Base-by-base conservation (phyloP, 2,329 filamentous ascomycete genomes). In the Pseudodiploospora longispora region DNA sequence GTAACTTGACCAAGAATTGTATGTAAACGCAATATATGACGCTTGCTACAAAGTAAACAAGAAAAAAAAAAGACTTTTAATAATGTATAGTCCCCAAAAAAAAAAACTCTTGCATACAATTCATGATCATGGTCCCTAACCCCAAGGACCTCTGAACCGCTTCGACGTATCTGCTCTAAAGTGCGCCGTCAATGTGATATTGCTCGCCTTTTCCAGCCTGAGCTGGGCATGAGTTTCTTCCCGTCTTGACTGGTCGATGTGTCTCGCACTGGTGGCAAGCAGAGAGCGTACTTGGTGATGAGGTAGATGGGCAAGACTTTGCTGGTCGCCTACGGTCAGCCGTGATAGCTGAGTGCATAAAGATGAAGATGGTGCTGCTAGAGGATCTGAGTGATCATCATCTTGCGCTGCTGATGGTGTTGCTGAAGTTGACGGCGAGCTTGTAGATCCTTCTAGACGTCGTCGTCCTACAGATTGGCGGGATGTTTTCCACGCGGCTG, bases 241-340 rank as follows among this genome's bases (percentile, higher is more conserved):
- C 27, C 50, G 41, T 27, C 44, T 48, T 7, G 41, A 39, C 27
- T 40, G 41, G 30, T 48, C 47, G 5, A 55, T 42, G 3, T 49
- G 41, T 32, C 39, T 48, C 12, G 40, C 47, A 30, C 41, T 47
- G 0, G 47, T 45, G 9, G 47, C 43, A 12, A 55, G 44, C 5
- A 55, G 38, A 5, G 52, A 47, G n/a, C 44, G 51, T 19, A 53
- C 35, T 42, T 55, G 45, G 10, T 53, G 41, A 12, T 50, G 41
- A 5, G 39, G 33, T 7, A 55, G 47, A 42, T 52, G 51, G n/a
- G 44, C 40, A 29, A 52, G 46, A 30, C 44, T 51, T 28, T 47
- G 44, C 42, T 48, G 52, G n/a, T 55, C 52, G 6, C 47, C 40
- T 2, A 12, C 43, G 6, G 36, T 39, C 29, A 53, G 40, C 6